These are phyloP conservation scores for Ophiocordyceps sinensis DNA, from an alignment of 2,329 filamentous ascomycete species.

Conservation along the genomic window DNA sequence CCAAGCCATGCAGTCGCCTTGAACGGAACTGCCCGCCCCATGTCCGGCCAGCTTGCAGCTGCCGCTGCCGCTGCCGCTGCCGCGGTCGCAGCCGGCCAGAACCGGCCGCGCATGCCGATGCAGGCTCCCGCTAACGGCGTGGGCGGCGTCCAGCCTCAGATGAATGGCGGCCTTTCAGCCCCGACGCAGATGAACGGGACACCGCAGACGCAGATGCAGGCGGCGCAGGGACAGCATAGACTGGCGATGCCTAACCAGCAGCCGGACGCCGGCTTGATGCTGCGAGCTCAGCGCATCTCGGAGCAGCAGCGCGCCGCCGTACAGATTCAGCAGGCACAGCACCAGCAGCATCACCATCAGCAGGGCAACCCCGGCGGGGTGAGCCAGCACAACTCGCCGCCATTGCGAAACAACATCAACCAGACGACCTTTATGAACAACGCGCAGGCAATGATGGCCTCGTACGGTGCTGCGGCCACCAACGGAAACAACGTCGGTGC, in stretches of 20 bases:
- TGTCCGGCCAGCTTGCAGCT: conserved; percentile 29
- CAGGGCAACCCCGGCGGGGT: conserved; percentile 15
- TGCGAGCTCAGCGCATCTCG: conserved; percentile 52
- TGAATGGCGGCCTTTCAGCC: conserved; percentile 33
- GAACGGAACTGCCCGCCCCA: conserved; percentile 20
- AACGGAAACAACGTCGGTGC: conserved; percentile 29
- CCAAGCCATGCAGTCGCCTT: conserved; percentile 12
- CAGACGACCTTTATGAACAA: conserved; percentile 39
- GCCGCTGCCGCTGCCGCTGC: conserved; percentile 21
- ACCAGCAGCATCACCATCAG: conserved; percentile 12
- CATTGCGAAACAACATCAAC: conserved; percentile 26
- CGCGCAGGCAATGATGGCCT: conserved; percentile 37
- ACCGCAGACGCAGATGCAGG: conserved; percentile 57
- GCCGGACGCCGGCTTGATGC: conserved; percentile 39
- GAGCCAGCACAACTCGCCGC: conserved; percentile 27
- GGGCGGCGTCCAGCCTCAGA: conserved; percentile 31
- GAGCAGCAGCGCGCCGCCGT: conserved; percentile 45
- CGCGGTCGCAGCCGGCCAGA: conserved; percentile 22
- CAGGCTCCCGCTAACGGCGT: conserved; percentile 38
- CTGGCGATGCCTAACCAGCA: conserved; percentile 33
- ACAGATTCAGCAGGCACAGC: conserved; percentile 29
- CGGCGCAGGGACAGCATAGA: conserved; percentile 39
- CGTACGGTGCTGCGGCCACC: conserved; percentile 23
- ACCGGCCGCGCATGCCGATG: conserved; percentile 37
- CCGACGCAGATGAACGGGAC: conserved; percentile 49